phyloP scores from a whole-genome alignment of 2,329 filamentous ascomycete genomes.

The Penicillium sp. region DNA sequence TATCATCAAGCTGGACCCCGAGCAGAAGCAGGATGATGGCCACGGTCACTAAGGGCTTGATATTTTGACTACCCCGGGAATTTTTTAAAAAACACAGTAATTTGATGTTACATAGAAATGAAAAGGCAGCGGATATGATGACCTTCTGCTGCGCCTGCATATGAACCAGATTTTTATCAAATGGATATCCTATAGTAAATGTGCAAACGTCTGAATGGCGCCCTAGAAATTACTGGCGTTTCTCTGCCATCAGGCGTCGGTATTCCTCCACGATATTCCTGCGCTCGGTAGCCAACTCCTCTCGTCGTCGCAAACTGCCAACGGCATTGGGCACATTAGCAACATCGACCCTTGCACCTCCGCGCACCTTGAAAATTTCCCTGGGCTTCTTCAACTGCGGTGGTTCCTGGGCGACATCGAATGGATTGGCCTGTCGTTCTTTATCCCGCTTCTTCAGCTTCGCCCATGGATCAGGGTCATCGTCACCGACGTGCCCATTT shows the following conservation, averaged over 20 bases:
- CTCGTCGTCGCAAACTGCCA: conserved; percentile 72
- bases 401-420: conserved; percentile 71
- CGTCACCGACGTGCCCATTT: conserved; percentile 53
- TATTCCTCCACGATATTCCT: conserved; percentile 75
- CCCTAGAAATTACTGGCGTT: conserved; percentile 35
- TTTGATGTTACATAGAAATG: conserved; percentile 36
- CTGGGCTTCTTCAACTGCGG: conserved; percentile 69
- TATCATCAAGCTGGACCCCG: conserved; percentile 95
- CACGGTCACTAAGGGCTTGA: conserved; percentile 71
- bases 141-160: conserved; percentile 23
- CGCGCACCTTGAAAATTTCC: conserved; percentile 67
- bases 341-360: conserved; percentile 68
- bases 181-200: conserved; percentile 15
- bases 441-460: conserved; percentile 66
- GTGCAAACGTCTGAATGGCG: not conserved
- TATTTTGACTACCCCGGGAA: conserved; percentile 19
- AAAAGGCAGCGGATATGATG: conserved; percentile 21
- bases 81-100: conserved; percentile 39
- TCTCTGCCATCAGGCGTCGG: conserved; percentile 68
- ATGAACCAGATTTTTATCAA: conserved; percentile 19
- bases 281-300: conserved; percentile 72
- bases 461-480: conserved; percentile 78
- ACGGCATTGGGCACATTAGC: conserved; percentile 70
- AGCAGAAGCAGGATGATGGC: conserved; percentile 79
- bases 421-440: conserved; percentile 41